These are phyloP conservation scores for Ustilago sp. DNA, from an alignment of 1,284 basidiomycete genomes.

Conservation along the genomic window DNA sequence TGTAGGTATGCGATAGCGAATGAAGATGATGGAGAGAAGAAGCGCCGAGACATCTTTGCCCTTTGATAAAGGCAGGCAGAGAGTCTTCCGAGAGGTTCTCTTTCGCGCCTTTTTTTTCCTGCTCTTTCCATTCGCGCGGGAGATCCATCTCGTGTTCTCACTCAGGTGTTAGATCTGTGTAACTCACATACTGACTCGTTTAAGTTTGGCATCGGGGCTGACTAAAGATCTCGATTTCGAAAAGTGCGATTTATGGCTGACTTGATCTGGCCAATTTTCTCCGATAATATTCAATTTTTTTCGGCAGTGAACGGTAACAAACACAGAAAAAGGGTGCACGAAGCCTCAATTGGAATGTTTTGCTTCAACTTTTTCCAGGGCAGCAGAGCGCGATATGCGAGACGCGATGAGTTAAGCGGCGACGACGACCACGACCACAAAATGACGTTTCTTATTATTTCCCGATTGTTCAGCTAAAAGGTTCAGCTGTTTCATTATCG, in stretches of 20 bases:
- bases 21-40: background rate
- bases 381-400: conserved; percentile 28
- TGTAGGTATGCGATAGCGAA: background rate
- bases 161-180: no score
- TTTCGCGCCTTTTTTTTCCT: conserved; percentile 1
- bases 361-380: background rate
- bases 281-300: background rate
- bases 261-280: background rate
- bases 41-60: background rate
- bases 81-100: no score
- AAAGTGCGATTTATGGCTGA: background rate
- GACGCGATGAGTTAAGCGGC: background rate
- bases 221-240: conserved; percentile 9
- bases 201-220: background rate
- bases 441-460: conserved; percentile 10
- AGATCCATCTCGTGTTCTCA: background rate
- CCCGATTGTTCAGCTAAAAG: background rate
- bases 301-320: conserved; percentile 17
- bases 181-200: no score
- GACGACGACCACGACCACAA: background rate
- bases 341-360: background rate
- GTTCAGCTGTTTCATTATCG: background rate
- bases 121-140: conserved; percentile 13
- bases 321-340: background rate
- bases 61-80: no score